These are phyloP conservation scores for Filobasidium wieringae DNA, from an alignment of 768 basidiomycete species.

Conservation along the genomic window DNA sequence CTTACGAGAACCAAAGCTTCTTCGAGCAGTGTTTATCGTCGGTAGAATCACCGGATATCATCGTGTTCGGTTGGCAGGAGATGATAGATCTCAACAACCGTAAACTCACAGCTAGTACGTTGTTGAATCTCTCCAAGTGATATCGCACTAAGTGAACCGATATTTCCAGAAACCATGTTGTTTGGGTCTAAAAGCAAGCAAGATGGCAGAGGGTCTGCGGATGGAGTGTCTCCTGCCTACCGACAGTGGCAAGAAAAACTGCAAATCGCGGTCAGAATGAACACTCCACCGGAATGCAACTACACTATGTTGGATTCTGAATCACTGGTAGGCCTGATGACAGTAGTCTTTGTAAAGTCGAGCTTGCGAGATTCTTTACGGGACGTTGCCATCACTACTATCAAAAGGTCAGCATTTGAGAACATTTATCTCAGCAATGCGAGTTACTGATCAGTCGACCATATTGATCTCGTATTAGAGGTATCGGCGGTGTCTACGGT, in stretches of 20 bases:
- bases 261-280: conserved; percentile 55
- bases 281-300: conserved; percentile 59
- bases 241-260: conserved; percentile 79
- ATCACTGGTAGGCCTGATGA: conserved; percentile 80
- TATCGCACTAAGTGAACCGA: background rate
- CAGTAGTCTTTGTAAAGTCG: conserved; percentile 55
- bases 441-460: background rate
- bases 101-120: conserved; percentile 66
- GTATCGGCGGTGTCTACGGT: conserved; percentile 84
- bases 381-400: conserved; percentile 61
- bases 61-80: conserved; percentile 91
- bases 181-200: conserved; percentile 60
- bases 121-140: background rate
- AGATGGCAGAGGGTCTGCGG: conserved; percentile 48
- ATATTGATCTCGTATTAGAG: conserved; percentile 40
- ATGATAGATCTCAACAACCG: conserved; percentile 89
- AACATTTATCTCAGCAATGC: background rate
- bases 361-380: conserved; percentile 51
- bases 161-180: conserved; percentile 57
- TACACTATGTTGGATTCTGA: conserved; percentile 76
- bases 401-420: conserved; percentile 47
- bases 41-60: conserved; percentile 69
- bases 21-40: conserved; percentile 63
- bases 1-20: conserved; percentile 64
- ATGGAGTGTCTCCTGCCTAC: conserved; percentile 77